Base-by-base conservation (phyloP, 176 grass and related monocot genomes). In the Oropetium thomaeum region DNA sequence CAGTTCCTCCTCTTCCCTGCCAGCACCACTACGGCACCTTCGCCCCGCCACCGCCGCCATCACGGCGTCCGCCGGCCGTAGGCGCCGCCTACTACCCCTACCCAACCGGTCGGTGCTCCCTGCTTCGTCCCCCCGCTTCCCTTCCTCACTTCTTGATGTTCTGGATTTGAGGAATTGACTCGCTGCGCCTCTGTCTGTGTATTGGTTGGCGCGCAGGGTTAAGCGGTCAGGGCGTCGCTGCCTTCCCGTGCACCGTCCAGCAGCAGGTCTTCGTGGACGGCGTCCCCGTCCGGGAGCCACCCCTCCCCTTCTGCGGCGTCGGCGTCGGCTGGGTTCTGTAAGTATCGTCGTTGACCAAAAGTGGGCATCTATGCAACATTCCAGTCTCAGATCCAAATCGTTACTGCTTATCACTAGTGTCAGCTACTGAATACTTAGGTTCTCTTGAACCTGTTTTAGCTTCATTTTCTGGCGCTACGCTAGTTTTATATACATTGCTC, bases 241-340 rank as follows among this genome's bases (percentile, higher is more conserved):
- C 75, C 25, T 54, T 57, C 27, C 75, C 74, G 52, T 57, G 28
- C 62, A 8, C 48, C 2, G 60, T 35, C 41, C 74, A 83, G 73
- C 80, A 87, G 58, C 86, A 84, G 62, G 64, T 74, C n/a, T 35
- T 85, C 16, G 87, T 73, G 26, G 87, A 89, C 25, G 78, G 87
- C 59, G 27, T 89, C 16, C 77, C 79, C 32, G 10, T 84, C 52
- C 75, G 47, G 49, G 82, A 80, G 65, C 79, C 86, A 26, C 49
- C 79, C 1, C 72, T 92, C 42, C 90, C 82, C 2, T 83, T 92
- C 74, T 92, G 65, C 43, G 90, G 86, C 70, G 48, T 81, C 10
- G 90, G 90, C 75, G 2, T 88, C 19, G 90, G 86, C 57, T 88
- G 90, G 90, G 67, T 62, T 78, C 44, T 92, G 86, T 92, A 80